Evolutionary conservation across 129 eudicot genomes (phyloP).

Genomic region (Flaveria ramosissima): DNA sequence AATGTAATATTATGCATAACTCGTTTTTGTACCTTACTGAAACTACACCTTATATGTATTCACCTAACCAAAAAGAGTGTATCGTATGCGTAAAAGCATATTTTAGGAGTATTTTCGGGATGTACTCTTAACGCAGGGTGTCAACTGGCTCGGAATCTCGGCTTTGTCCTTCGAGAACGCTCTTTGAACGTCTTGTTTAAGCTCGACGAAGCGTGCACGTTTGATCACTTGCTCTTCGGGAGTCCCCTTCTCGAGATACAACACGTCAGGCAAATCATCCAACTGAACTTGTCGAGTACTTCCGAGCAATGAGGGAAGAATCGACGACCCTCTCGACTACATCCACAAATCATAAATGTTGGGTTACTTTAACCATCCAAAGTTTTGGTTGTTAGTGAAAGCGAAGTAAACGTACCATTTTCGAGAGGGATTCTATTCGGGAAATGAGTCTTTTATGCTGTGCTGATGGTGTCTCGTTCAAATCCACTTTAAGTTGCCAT

Average conservation of each 20-base stretch:
- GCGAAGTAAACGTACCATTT: conserved; percentile 37
- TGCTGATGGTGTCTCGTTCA: conserved; percentile 64
- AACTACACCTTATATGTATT: conserved; percentile 6
- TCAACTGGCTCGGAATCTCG: conserved; percentile 43
- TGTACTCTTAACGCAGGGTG: conserved; percentile 28
- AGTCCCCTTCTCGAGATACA: conserved; percentile 53
- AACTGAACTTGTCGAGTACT: conserved; percentile 67
- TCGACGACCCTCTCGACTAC: conserved; percentile 75
- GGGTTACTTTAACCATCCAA: neutral
- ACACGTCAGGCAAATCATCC: conserved; percentile 60
- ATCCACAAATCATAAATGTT: conserved; percentile 2
- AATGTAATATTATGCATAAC: conserved; percentile 3
- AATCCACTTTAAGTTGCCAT: conserved; percentile 56
- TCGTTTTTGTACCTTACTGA: conserved; percentile 5
- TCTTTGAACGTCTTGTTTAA: conserved; percentile 61
- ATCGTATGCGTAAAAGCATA: neutral
- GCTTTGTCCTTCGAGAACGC: conserved; percentile 72
- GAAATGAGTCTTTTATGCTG: conserved; percentile 49
- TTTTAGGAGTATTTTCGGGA: conserved; percentile 32
- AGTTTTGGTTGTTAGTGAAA: neutral
- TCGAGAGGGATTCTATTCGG: conserved; percentile 57
- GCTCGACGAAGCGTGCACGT: conserved; percentile 57
- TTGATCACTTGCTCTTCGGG: conserved; percentile 61
- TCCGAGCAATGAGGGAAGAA: conserved; percentile 80
- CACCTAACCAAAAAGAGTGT: neutral